Evolutionary conservation across 1,139 yeast genomes (phyloP), one percentile per base, ranked within the genome.

Genomic region (Yamadazyma diddensiae): DNA sequence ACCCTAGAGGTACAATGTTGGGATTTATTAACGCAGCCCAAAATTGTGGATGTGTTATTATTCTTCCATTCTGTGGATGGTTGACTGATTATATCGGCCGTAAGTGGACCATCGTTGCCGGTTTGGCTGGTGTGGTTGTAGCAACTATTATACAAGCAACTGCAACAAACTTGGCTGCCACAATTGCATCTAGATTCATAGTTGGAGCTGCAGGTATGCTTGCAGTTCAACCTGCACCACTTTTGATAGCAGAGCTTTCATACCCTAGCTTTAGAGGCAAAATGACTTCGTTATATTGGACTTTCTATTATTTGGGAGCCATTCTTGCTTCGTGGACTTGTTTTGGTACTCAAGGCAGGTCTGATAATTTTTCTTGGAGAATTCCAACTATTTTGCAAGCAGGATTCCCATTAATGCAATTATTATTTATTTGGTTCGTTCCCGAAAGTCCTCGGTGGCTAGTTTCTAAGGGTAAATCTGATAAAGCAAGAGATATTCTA

Each of bases 401-500:
- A 70, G 30, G 82, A 77, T 28, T 72, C 81, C 9, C 52, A 18
- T 24, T 36, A 2, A 17, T 36, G n/a, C 39, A 30, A 28, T 23
- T 33, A 9, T 8, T 15, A 2, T 26, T 41, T 29, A 15, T 43
- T 10, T 49, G 73, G 39, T 59, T 69, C 46, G 65, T 80, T 53
- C 87, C 87, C 17, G 88, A 82, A 49, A 76, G 86, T 11, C 88
- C 90, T 31, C 70, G 73, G 41, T 66, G 52, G 57, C 55, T 66
- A 41, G 53, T 66, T 30, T 52, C 65, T 12, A 58, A 57, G 19
- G 66, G 65, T 2, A 49, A 59, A 23, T 42, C 54, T 11, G 79
- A 77, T 7, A 73, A 73, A 53, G 79, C 74, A 21, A 62, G 81
- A 47, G 70, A 73, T 39, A 55, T 73, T 23, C 53, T 55, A 26